These are phyloP conservation scores for Plectosphaerella cucumerina DNA, from an alignment of 2,329 filamentous ascomycete species.

Conservation along the genomic window DNA sequence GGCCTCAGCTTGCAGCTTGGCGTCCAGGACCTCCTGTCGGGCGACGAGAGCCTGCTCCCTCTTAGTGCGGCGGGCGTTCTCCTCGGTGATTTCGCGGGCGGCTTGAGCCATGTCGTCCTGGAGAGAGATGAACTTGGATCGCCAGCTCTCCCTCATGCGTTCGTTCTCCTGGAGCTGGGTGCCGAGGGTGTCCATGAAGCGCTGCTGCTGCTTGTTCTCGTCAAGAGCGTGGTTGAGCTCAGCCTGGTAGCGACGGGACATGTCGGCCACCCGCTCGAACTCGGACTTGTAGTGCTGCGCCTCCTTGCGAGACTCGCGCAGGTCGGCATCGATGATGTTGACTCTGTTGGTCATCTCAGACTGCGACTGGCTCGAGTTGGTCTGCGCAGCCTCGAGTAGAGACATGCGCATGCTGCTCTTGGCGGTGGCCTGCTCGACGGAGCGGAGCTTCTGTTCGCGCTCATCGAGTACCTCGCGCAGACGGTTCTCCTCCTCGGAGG, in stretches of 20 bases:
- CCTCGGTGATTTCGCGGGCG: constrained; percentile 73
- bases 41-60: constrained; percentile 76
- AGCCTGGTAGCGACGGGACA: constrained; percentile 41
- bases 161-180: constrained; percentile 83
- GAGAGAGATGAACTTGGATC: constrained; percentile 76
- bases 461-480: constrained; percentile 65
- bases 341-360: constrained; percentile 53
- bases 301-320: constrained; percentile 52
- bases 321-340: constrained; percentile 48
- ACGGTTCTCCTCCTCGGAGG: constrained; percentile 68
- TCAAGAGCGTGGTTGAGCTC: constrained; percentile 45
- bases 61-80: constrained; percentile 74
- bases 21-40: constrained; percentile 74
- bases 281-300: constrained; percentile 58
- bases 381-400: constrained; percentile 65
- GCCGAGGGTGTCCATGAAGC: constrained; percentile 68
- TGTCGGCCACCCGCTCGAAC: constrained; percentile 54
- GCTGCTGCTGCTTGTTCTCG: constrained; percentile 70
- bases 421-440: constrained; percentile 50
- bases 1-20: constrained; percentile 69
- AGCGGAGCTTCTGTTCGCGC: constrained; percentile 62
- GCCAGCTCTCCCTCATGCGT: constrained; percentile 77
- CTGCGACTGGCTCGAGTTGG: constrained; percentile 49
- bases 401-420: constrained; percentile 58
- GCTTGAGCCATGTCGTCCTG: constrained; percentile 83